phyloP scores from a whole-genome alignment of 2,329 filamentous ascomycete species.

The Trichothecium sympodiale region DNA sequence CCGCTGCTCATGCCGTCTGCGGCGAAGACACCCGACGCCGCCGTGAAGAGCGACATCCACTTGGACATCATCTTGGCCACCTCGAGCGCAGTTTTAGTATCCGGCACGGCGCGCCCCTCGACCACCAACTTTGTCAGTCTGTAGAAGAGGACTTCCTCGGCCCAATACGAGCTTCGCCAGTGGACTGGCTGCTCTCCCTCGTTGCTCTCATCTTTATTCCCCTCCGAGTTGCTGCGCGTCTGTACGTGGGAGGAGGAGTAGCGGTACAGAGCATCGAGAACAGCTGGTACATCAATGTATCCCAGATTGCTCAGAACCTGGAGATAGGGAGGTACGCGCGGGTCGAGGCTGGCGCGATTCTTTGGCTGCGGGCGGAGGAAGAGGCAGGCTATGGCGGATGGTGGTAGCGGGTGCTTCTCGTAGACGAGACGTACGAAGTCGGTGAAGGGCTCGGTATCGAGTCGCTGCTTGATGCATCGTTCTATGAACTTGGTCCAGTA shows the following conservation, averaged over 20 bases:
- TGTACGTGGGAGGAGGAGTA: constrained; percentile 41
- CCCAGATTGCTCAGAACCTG: constrained; percentile 40
- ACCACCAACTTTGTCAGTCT: constrained; percentile 81
- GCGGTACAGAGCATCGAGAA: constrained; percentile 43
- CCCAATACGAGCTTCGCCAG: constrained; percentile 46
- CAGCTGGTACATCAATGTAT: constrained; percentile 41
- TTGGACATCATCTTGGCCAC: constrained; percentile 38
- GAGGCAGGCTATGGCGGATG: constrained; percentile 42
- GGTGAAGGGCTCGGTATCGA: constrained; percentile 42
- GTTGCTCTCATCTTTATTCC: constrained; percentile 4
- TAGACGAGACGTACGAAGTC: constrained; percentile 37
- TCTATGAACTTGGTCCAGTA: constrained; percentile 42
- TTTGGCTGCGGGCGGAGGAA: constrained; percentile 42
- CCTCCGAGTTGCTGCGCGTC: not conserved
- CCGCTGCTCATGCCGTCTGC: constrained; percentile 32
- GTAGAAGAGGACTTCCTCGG: constrained; percentile 89
- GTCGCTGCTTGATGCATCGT: constrained; percentile 37
- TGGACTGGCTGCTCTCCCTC: constrained; percentile 16
- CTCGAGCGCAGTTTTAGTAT: constrained; percentile 35
- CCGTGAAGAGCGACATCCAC: constrained; percentile 49
- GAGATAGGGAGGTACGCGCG: constrained; percentile 48
- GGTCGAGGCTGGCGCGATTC: constrained; percentile 42
- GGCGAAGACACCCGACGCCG: constrained; percentile 35
- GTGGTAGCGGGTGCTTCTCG: constrained; percentile 38
- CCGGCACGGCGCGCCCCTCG: constrained; percentile 35